Evolutionary conservation across 2,329 filamentous ascomycete species (phyloP), one percentile per base, ranked within the genome.

Genomic region (Scortechinia acanthostroma): DNA sequence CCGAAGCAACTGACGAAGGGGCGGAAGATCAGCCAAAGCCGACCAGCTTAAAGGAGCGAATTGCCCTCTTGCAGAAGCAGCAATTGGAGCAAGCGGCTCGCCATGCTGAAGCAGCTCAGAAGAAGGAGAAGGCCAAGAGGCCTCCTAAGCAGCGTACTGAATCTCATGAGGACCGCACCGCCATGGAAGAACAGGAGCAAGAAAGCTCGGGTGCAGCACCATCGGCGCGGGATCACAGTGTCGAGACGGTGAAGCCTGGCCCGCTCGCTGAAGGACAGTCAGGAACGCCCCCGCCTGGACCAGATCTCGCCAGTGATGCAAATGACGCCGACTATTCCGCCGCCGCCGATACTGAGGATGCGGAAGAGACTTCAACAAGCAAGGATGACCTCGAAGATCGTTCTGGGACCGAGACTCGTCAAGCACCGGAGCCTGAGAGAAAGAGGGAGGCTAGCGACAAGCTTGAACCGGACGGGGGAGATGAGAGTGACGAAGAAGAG

Each of bases 11-110:
- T 3, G 71, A 68, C 19, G 74, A 71, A 35, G 80, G 73, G 15
- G 78, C 70, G 3, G 88, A 93, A 46, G 88, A 94, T 37, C 82
- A 88, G 55, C 91, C 91, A 1, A 96, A 97, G 65, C 89, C 91
- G 20, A 87, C 89, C 46, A 96, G 88, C 53, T 64, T 98, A 49
- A 98, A 97, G 64, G 93, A 98, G 62, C 80, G 93, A 50, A 96
- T 98, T 66, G 93, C 93, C 21, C 70, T 95, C 44, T 71, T 98
- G 15, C 93, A 98, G 62, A 91, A 88, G 59, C 90, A 97, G 61
- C 93, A 98, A 63, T 71, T 88, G 59, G 93, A 97, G 58, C 88
- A 93, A 59, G 88, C 91, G 3, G 76, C 85, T 50, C 76, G 91
- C 44, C 86, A 91, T 63, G 86, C 87, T 4, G 88, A 93, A 28